Evolutionary conservation across 345 rosid genomes (phyloP), one percentile per base, ranked within the genome.

Genomic region (Rhodamnia rubescens): DNA sequence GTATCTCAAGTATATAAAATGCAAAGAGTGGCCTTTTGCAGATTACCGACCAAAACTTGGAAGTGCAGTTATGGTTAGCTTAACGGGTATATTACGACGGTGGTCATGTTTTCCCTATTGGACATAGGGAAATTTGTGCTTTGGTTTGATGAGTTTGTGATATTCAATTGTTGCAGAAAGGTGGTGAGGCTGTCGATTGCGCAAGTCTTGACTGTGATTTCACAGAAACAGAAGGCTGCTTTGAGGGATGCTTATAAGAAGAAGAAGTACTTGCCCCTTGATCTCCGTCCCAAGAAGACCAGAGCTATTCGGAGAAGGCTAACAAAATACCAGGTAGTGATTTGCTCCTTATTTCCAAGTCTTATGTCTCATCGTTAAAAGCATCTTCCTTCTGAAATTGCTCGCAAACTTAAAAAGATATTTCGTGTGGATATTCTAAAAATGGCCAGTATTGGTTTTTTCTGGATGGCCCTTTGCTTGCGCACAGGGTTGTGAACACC

Each of bases 221-320:
- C 98, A 8, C 99, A 96, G 90, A 95, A 90, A 85, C 99, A 96
- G 92, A 96, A 96, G 93, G 87, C 94, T 55, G 95, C 96, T 1
- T 53, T 96, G 80, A 94, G 99, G 91, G 98, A 95, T 32, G 99
- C 87, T 8, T 96, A 93, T 88, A 92, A 94, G 93, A 94, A 89
- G 26, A 96, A 94, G 93, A 95, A 94, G 88, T 89, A 90, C 57
- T 84, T 95, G 90, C 99, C 99, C 2, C 98, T 96, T 11, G 99
- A 96, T 89, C 91, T 96, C 64, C 98, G 99, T 84, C 97, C 98
- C 85, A 96, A 96, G 95, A 96, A 96, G 95, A 96, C 99, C 86
- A 90, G 98, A 84, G 98, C 97, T 53, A 96, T 96, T 87, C 95
- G 98, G 74, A 92, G 99, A 85, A 92, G 92, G 90, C 98, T 96